phyloP scores from a whole-genome alignment of 148 eudicot species.

The Rhododendron kiyosumense region DNA sequence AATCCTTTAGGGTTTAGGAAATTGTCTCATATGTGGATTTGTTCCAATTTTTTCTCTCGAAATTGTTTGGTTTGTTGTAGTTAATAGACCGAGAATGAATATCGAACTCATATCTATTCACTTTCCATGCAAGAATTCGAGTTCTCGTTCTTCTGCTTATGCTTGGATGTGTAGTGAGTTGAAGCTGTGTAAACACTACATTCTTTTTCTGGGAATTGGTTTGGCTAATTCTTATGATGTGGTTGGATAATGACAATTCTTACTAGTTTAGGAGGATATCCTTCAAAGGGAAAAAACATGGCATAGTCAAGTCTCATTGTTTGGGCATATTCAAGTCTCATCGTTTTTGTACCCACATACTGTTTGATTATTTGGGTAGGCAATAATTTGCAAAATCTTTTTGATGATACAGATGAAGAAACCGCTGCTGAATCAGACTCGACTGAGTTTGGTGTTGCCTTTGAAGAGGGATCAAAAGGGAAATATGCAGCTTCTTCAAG shows the following conservation, averaged over 20 bases:
- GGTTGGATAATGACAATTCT: too few species aligned
- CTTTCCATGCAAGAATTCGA: not conserved
- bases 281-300: not conserved
- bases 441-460: not conserved
- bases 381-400: not conserved
- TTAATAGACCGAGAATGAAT: not conserved
- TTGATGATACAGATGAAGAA: not conserved
- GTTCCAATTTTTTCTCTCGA: not conserved
- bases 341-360: slow-evolving; percentile 7
- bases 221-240: not conserved
- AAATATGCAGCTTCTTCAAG: not conserved
- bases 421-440: not conserved
- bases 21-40: not conserved
- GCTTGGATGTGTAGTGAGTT: not conserved
- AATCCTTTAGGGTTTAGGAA: too few species aligned
- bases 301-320: slow-evolving; percentile 15
- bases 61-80: not conserved
- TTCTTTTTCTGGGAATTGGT: slow-evolving; percentile 19
- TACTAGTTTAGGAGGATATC: too few species aligned
- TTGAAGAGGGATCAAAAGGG: not conserved
- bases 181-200: not conserved
- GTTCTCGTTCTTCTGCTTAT: not conserved
- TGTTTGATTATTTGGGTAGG: slow-evolving; percentile 26
- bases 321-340: slow-evolving; percentile 19
- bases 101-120: not conserved